Percentiles rank a stretch among this genome's conserved stretches.
Evolutionary conservation across 2,329 filamentous ascomycete species (phyloP).

Genomic region (Calonectria fujianensis): DNA sequence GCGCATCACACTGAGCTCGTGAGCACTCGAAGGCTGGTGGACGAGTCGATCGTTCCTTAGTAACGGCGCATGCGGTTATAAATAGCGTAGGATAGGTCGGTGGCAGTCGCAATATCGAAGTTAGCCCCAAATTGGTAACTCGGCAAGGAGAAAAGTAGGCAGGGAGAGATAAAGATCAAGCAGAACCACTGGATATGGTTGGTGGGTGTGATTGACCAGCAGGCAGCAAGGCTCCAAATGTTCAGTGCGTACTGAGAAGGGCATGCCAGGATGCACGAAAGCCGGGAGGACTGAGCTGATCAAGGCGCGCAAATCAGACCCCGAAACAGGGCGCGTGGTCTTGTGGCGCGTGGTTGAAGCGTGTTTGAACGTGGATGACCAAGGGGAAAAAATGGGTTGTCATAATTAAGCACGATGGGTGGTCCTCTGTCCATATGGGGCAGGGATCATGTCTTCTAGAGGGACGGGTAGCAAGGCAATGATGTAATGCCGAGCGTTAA

Average conservation of each 20-base stretch:
- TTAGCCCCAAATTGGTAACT: background rate
- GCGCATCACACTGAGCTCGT: slow-evolving; percentile 52
- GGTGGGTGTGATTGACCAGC: slow-evolving; percentile 29
- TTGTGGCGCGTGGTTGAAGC: slow-evolving; percentile 16
- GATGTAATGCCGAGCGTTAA: slow-evolving; percentile 53
- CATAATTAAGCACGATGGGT: slow-evolving; percentile 18
- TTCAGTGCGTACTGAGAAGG: slow-evolving; percentile 12
- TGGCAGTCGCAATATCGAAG: slow-evolving; percentile 3
- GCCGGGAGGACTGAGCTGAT: slow-evolving; percentile 3
- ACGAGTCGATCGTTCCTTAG: slow-evolving; percentile 37
- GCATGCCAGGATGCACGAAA: background rate
- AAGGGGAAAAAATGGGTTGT: slow-evolving; percentile 25
- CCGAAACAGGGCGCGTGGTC: background rate
- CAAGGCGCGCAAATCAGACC: slow-evolving; percentile 1
- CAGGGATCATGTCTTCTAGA: slow-evolving; percentile 13
- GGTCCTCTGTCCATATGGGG: slow-evolving; percentile 27
- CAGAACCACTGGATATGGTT: slow-evolving; percentile 19
- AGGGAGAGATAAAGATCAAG: slow-evolving; percentile 12
- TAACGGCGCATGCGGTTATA: background rate
- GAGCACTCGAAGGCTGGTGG: slow-evolving; percentile 13
- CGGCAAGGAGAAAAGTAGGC: slow-evolving; percentile 6
- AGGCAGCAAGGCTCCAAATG: slow-evolving; percentile 19
- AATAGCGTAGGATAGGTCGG: background rate
- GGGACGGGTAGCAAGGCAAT: slow-evolving; percentile 45
- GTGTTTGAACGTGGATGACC: slow-evolving; percentile 11